Base-by-base conservation (phyloP, 192 early-diverging fungal species). In the Coemansia sp. region DNA sequence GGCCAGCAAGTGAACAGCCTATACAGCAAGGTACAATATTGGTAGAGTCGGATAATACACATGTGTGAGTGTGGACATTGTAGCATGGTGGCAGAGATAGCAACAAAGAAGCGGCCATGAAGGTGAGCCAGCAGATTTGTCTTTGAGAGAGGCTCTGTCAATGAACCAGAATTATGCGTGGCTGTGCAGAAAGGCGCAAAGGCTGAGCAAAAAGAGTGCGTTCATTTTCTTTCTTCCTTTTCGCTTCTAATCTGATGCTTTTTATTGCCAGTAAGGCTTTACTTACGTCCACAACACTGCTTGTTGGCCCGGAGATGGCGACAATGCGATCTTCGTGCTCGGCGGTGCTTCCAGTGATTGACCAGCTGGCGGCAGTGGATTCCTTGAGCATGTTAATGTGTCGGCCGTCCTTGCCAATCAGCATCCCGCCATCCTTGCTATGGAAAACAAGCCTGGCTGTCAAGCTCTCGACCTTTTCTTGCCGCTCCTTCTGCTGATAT, bases 361-460 rank as follows among this genome's bases (percentile, higher is more conserved):
- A 60, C 79, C 79, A 82, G 2, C 57, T 70, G 8, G 71, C 74
- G 1, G 21, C 26, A 4, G 79, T 71, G 2, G 64, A n/a, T 36
- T 70, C 71, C 46, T 82, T 82, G 62, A 83, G 80, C 66, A 66
- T 83, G 51, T 65, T 72, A 41, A 83, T 77, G 37, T 83, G 76
- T 11, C 75, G 67, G 15, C 80, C 80, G 11, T 63, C 64, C 45
- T 73, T 77, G 51, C 80, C 80, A 59, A 83, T 83, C 54, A 83
- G 55, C 66, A 83, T 63, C 32, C 80, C 80, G 48, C 80, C 80
- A 58, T 78, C 76, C 42, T 75, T 75, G 37, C 51, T 54, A 0
- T 65, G 67, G 22, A 83, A 83, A 0, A 83, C 41, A 43, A 78
- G 60, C 16, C 80, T 63, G 58, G 75, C 41, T 40, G 64, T 51